These are phyloP conservation scores for Euryodendron excelsum DNA, from an alignment of 148 eudicot species.

Conservation along the genomic window DNA sequence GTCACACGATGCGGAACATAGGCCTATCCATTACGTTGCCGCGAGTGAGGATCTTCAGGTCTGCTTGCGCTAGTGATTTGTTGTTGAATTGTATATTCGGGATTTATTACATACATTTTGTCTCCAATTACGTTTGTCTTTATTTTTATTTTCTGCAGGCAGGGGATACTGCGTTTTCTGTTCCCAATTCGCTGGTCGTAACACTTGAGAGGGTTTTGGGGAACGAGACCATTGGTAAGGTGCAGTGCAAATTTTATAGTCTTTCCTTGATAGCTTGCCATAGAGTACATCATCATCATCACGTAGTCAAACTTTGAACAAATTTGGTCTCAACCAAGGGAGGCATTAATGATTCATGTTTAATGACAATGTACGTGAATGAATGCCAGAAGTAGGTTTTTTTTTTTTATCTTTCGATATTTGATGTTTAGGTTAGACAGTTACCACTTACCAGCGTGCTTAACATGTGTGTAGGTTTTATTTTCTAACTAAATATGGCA, in stretches of 20 bases:
- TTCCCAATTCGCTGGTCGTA: conserved; percentile 81
- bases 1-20: conserved; percentile 44
- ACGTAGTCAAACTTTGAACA: neutral
- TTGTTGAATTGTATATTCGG: neutral
- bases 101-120: neutral
- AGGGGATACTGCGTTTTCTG: conserved; percentile 89
- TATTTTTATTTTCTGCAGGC: conserved; percentile 25
- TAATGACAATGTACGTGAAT: neutral
- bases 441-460: too few relatives aligned
- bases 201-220: conserved; percentile 96
- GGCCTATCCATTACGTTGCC: conserved; percentile 84
- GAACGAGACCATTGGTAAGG: conserved; percentile 87
- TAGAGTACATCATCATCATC: neutral
- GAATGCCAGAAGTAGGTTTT: neutral
- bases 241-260: conserved; percentile 5
- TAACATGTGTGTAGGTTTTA: too few relatives aligned
- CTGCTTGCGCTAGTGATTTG: neutral
- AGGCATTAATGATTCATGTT: neutral
- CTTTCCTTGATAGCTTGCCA: neutral
- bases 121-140: neutral
- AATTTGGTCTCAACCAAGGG: neutral
- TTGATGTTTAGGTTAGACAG: too few relatives aligned
- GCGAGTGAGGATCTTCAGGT: conserved; percentile 87
- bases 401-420: too few relatives aligned
- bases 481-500: too few relatives aligned